These are phyloP conservation scores for Pseudozyma flocculosa DNA, from an alignment of 1,284 basidiomycete species.

Conservation along the genomic window DNA sequence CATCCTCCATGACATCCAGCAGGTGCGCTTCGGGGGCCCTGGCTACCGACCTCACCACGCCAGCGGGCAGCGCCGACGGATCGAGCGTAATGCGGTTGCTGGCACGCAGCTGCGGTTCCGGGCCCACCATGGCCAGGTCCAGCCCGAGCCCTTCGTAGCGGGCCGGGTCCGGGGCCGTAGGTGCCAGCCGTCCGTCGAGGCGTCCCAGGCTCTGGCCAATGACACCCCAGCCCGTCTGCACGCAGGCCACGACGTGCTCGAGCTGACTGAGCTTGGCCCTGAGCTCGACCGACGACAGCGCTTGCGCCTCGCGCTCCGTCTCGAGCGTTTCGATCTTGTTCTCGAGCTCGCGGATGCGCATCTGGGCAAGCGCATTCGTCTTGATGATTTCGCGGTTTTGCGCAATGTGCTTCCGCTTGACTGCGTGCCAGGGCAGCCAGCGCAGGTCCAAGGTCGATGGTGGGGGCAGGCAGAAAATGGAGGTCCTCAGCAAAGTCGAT, in stretches of 20 bases:
- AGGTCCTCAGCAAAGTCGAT: too few species aligned
- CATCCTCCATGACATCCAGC: conserved; percentile 3
- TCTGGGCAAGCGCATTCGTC: conserved; percentile 42
- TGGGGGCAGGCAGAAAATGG: too few species aligned
- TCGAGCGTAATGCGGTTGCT: conserved; percentile 9
- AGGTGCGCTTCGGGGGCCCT: conserved; percentile 31
- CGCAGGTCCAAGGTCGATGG: too few species aligned
- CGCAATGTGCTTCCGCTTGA: conserved; percentile 54
- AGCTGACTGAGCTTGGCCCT: conserved; percentile 31
- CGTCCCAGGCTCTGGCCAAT: conserved; percentile 36
- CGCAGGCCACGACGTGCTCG: conserved; percentile 33
- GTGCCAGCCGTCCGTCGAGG: conserved; percentile 1
- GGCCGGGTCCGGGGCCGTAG: neutral
- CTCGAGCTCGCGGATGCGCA: conserved; percentile 53
- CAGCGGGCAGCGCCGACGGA: conserved; percentile 12
- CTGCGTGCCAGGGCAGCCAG: neutral
- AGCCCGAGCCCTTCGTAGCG: neutral
- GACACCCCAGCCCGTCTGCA: conserved; percentile 45
- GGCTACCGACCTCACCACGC: conserved; percentile 23
- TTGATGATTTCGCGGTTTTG: conserved; percentile 56
- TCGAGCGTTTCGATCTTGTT: conserved; percentile 43
- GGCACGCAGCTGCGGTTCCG: neutral
- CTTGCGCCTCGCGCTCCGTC: conserved; percentile 34
- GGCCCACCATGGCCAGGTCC: neutral
- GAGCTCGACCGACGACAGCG: conserved; percentile 18